Base-by-base conservation (phyloP, 306 rosid genomes). In the Fagus crenata region DNA sequence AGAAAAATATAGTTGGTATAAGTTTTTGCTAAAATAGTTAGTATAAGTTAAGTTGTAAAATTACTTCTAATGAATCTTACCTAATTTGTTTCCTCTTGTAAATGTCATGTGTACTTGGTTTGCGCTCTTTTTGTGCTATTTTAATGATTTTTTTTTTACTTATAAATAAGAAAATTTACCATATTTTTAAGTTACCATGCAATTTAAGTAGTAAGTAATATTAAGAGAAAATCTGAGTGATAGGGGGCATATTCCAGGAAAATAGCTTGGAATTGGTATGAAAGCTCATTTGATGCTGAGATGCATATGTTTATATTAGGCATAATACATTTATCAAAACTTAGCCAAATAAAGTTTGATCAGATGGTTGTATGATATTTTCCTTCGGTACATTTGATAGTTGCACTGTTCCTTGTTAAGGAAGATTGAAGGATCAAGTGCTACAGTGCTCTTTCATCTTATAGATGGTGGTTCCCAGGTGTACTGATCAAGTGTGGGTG, bases 361-460 rank as follows among this genome's bases (percentile, higher is more conserved):
- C n/a, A 32, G 68, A 61, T 61, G 68, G n/a, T 33, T 33, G 68
- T 33, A 13, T 61, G 68, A 61, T 12, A 33, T 31, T 32, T 32
- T 61, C 68, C 40, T 61, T 33, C 1, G 65, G 37, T 31, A 5
- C 14, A 31, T 58, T 58, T 8, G 33, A 5, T 58, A 4, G 67
- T 33, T 4, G 3, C 40, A 61, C 40, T 61, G 40, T 61, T 33
- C 67, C 39, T 61, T 61, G 8, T 61, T 5, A 61, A 32, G 41
- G 67, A 33, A 61, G 35, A 33, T 32, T 61, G 67, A 40, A 61
- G 17, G 67, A 61, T 32, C 67, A 61, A 33, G 41, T 61, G n/a
- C 67, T 61, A 61, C 40, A 61, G 15, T 61, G 39, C n/a, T 61
- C 41, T 61, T 33, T 33, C 67, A 33, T 61, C 41, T 61, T 31